Evolutionary conservation across 1,284 basidiomycete species (phyloP).

Genomic region (Afroboletus lepidellus): DNA sequence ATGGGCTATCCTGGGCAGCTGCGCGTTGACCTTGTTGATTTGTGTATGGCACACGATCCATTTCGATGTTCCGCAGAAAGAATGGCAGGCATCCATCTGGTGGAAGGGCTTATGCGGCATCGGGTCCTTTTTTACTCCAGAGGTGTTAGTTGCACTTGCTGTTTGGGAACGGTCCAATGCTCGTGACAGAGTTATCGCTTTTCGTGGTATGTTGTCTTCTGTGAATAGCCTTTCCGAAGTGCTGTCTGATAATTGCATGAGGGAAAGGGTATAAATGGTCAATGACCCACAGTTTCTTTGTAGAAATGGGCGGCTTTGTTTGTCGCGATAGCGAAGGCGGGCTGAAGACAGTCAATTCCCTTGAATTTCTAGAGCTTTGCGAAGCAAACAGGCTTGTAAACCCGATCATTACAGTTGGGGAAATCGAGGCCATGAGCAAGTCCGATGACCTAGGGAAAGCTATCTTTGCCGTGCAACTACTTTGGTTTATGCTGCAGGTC

Average conservation of each 20-base stretch:
- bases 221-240: too few species aligned
- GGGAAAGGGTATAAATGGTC: too few species aligned
- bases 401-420: neutral
- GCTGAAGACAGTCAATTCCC: too few species aligned
- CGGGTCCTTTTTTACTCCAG: neutral
- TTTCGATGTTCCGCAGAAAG: too few species aligned
- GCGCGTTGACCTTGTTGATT: too few species aligned
- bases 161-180: neutral
- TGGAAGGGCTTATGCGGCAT: neutral
- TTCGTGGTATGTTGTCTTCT: neutral
- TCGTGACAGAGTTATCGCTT: neutral
- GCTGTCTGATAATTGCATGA: too few species aligned
- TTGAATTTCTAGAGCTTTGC: too few species aligned
- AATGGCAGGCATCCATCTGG: too few species aligned
- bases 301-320: neutral
- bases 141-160: neutral
- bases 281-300: too few species aligned
- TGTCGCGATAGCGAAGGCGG: too few species aligned
- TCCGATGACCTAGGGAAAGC: neutral
- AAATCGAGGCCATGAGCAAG: neutral
- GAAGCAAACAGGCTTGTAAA: neutral
- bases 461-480: neutral
- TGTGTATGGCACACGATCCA: too few species aligned
- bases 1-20: too few species aligned
- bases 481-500: conserved; percentile 1